Percentiles rank a stretch among this genome's conserved stretches.
Conservation (phyloP, 768 basidiomycete genomes). For the Collybia sordida region DNA sequence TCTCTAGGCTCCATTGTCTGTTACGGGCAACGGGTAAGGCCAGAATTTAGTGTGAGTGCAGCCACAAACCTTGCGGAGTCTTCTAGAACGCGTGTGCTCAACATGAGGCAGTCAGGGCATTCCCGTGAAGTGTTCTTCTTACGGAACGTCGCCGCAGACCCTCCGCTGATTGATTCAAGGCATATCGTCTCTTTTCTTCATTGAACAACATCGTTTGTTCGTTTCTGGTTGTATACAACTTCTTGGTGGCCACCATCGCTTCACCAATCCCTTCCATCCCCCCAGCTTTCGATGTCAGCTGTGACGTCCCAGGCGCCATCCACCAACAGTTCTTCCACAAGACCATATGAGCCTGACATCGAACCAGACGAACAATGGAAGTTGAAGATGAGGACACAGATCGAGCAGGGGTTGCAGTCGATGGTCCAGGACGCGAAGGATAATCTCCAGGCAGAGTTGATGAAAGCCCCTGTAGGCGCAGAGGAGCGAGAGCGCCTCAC, state of each 20-base stretch:
- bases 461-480: slow-evolving; percentile 33
- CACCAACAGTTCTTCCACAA: slow-evolving; percentile 16
- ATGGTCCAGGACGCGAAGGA: slow-evolving; percentile 66
- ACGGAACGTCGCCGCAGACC: slow-evolving; percentile 17
- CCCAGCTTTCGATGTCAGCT: slow-evolving; percentile 35
- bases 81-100: slow-evolving; percentile 47
- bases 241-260: slow-evolving; percentile 9
- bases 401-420: slow-evolving; percentile 42
- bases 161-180: slow-evolving; percentile 20
- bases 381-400: slow-evolving; percentile 38
- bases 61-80: slow-evolving; percentile 11
- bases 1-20: slow-evolving; percentile 12
- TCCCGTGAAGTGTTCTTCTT: slow-evolving; percentile 32
- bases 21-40: slow-evolving; percentile 8
- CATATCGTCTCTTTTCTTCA: slow-evolving; percentile 8
- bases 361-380: slow-evolving; percentile 64
- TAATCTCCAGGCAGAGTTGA: slow-evolving; percentile 51
- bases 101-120: slow-evolving; percentile 57
- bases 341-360: slow-evolving; percentile 29
- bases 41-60: slow-evolving; percentile 23
- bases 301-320: slow-evolving; percentile 25
- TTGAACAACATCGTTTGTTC: slow-evolving; percentile 13
- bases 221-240: slow-evolving; percentile 3
- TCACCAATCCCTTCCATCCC: slow-evolving; percentile 7
- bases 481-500: slow-evolving; percentile 32